Percentiles rank a stretch among this genome's conserved stretches.
Evolutionary conservation across 805 yeast genomes (phyloP).

Genomic region (Yamadazyma akitaensis): DNA sequence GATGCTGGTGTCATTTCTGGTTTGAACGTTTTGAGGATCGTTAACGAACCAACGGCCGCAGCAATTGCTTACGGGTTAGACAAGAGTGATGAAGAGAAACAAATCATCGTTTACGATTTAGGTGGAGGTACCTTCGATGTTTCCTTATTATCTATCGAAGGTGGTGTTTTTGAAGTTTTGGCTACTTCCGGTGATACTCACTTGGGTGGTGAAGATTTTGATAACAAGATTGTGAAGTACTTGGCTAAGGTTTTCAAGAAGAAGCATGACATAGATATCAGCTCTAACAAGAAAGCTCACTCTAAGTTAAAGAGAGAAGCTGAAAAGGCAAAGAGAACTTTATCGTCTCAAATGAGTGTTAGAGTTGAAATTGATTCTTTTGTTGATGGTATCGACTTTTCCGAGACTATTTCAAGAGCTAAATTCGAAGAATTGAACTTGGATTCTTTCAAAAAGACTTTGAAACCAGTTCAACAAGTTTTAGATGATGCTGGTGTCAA

Average conservation of each 20-base stretch:
- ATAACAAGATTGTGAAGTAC: constrained; percentile 42
- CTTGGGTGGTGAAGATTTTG: constrained; percentile 52
- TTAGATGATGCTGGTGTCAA: constrained; percentile 44
- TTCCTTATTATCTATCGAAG: constrained; percentile 58
- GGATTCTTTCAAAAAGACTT: constrained; percentile 43
- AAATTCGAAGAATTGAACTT: constrained; percentile 48
- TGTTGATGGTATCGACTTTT: constrained; percentile 47
- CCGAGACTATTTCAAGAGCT: constrained; percentile 46
- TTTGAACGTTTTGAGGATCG: constrained; percentile 88
- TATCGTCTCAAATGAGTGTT: constrained; percentile 54
- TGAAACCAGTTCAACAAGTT: constrained; percentile 47
- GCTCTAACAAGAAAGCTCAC: constrained; percentile 40
- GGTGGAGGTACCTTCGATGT: constrained; percentile 72
- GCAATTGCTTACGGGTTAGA: constrained; percentile 61
- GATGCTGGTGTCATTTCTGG: constrained; percentile 98
- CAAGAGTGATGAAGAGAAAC: constrained; percentile 57
- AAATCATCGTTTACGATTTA: constrained; percentile 46
- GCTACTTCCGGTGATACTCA: constrained; percentile 51
- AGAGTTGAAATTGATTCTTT: constrained; percentile 44
- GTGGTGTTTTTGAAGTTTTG: constrained; percentile 47
- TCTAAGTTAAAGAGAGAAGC: constrained; percentile 48
- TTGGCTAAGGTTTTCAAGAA: constrained; percentile 42
- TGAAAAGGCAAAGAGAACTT: constrained; percentile 49
- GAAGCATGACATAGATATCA: constrained; percentile 43
- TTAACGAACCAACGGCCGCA: constrained; percentile 89